A percentile compares a stretch with the other conserved stretches of the same genome.
These are phyloP conservation scores for Jamesozyma rosinii DNA, from an alignment of 805 yeast genomes.

Conservation along the genomic window DNA sequence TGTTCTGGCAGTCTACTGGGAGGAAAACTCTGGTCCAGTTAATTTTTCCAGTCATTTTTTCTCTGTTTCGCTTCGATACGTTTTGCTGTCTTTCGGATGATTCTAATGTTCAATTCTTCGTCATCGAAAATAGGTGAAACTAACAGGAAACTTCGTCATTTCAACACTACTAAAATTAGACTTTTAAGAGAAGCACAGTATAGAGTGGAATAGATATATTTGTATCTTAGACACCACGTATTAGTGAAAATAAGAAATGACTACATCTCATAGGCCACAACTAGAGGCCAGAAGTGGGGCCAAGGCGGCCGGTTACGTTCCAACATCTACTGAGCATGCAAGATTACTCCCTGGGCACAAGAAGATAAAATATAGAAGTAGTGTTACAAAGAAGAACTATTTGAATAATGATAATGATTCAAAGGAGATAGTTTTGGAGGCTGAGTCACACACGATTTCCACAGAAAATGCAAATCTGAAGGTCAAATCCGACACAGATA, in stretches of 20 bases:
- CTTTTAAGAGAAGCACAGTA: too few relatives aligned
- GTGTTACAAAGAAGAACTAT: not conserved
- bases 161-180: too few relatives aligned
- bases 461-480: too few relatives aligned
- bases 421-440: too few relatives aligned
- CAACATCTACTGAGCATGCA: conserved; percentile 44
- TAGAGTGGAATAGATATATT: too few relatives aligned
- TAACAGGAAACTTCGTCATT: too few relatives aligned
- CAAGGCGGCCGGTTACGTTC: conserved; percentile 30
- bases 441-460: too few relatives aligned
- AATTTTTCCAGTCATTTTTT: not conserved
- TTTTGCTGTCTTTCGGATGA: not conserved
- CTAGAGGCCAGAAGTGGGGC: conserved; percentile 54
- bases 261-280: conserved; percentile 63
- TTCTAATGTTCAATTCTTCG: not conserved
- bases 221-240: too few relatives aligned
- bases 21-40: not conserved
- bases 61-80: not conserved
- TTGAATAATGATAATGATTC: not conserved
- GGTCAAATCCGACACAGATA: too few relatives aligned
- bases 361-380: conserved; percentile 35
- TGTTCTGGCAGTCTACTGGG: too few relatives aligned
- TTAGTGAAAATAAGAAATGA: conserved; percentile 34
- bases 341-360: conserved; percentile 48
- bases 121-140: not conserved